phyloP scores from a whole-genome alignment of 73 alveolate genomes.

The Tetrahymena borealis region DNA sequence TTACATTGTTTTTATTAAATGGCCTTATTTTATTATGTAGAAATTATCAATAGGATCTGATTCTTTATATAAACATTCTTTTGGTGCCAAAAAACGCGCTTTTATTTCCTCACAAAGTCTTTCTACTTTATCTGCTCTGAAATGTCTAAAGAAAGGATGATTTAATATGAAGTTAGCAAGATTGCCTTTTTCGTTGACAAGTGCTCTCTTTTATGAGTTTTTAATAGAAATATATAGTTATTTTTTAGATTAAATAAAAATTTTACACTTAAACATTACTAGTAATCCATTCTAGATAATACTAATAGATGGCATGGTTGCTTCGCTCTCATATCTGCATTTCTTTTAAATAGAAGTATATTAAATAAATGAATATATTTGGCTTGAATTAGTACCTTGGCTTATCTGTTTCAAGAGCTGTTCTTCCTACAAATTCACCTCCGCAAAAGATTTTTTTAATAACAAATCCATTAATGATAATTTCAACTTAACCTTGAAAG shows the following conservation, averaged over 20 bases:
- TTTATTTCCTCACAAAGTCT: conserved; percentile 39
- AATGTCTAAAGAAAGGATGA: conserved; percentile 24
- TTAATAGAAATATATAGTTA: neutral
- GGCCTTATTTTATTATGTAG: conserved; percentile 33
- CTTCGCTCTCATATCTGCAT: neutral
- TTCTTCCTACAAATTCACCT: conserved; percentile 39
- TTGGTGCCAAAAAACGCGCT: conserved; percentile 32
- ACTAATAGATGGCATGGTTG: conserved; percentile 11
- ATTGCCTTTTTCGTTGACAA: neutral
- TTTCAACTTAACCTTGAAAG: conserved; percentile 27
- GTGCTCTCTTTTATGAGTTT: conserved; percentile 16
- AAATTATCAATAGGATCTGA: conserved; percentile 35
- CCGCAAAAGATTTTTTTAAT: conserved; percentile 8
- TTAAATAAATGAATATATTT: neutral
- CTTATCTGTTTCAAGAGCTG: conserved; percentile 38
- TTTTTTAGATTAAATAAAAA: neutral
- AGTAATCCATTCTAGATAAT: conserved; percentile 25
- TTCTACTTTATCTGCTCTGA: conserved; percentile 29
- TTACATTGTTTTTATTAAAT: conserved; percentile 9
- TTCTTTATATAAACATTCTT: conserved; percentile 36
- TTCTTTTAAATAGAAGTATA: neutral
- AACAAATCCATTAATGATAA: conserved; percentile 11
- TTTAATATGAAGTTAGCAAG: neutral
- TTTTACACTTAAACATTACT: conserved; percentile 18
- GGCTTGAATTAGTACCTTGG: conserved; percentile 18